Evolutionary conservation across 768 basidiomycete species (phyloP).

Genomic region (Lactarius indigo): DNA sequence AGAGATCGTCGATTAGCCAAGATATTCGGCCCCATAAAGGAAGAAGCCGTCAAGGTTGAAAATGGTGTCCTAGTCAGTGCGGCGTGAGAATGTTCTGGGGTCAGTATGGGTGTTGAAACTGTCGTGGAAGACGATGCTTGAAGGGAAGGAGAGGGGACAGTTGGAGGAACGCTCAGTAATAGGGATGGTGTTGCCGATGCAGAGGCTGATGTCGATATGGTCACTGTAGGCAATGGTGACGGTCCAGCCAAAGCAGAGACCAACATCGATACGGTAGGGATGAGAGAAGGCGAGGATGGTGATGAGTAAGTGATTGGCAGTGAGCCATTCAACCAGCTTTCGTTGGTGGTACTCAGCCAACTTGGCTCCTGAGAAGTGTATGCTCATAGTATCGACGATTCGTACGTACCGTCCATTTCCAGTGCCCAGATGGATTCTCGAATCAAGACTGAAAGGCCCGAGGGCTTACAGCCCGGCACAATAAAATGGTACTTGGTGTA

Average conservation of each 20-base stretch:
- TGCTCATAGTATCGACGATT: conserved; percentile 69
- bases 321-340: conserved; percentile 28
- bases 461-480: conserved; percentile 22
- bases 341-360: conserved; percentile 25
- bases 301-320: conserved; percentile 31
- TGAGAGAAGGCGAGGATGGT: conserved; percentile 42
- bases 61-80: no score
- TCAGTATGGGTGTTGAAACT: no score
- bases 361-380: conserved; percentile 29
- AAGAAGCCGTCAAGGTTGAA: conserved; percentile 31
- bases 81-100: no score
- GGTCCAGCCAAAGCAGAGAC: conserved; percentile 32
- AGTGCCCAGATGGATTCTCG: conserved; percentile 52
- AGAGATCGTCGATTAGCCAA: conserved; percentile 28
- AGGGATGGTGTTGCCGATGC: conserved; percentile 33
- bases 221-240: conserved; percentile 32
- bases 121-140: no score
- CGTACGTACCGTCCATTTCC: conserved; percentile 67
- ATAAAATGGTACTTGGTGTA: conserved; percentile 20
- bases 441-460: conserved; percentile 32
- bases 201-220: conserved; percentile 42
- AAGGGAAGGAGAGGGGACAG: conserved; percentile 32
- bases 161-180: conserved; percentile 29
- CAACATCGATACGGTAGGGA: conserved; percentile 43
- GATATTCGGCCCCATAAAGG: conserved; percentile 32